A percentile compares a stretch with the other conserved stretches of the same genome.
phyloP scores from a whole-genome alignment of 345 rosid genomes.

The Boechera divaricarpa region DNA sequence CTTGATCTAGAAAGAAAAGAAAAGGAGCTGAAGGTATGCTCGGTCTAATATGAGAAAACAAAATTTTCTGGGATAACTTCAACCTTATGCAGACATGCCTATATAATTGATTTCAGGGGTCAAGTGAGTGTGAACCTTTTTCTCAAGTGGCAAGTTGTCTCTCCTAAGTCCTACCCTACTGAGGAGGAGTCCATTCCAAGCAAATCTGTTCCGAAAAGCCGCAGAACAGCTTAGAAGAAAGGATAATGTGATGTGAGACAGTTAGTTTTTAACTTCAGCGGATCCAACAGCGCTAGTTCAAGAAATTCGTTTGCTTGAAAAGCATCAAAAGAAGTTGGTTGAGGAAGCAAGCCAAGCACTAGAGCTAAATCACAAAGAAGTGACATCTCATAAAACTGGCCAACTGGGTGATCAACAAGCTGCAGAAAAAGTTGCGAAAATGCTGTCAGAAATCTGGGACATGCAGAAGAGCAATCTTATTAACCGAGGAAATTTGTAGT shows the following conservation, averaged over 20 bases:
- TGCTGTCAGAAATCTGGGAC: slow-evolving; percentile 83
- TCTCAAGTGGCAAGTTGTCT: slow-evolving; percentile 77
- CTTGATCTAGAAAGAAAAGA: slow-evolving; percentile 78
- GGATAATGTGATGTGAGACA: slow-evolving; percentile 52
- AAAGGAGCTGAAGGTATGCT: slow-evolving; percentile 71
- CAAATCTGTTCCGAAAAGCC: slow-evolving; percentile 51
- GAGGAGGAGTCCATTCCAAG: slow-evolving; percentile 51
- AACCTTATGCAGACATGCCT: slow-evolving; percentile 12
- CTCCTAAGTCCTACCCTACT: slow-evolving; percentile 48
- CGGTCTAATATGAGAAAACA: neutral
- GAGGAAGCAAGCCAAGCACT: slow-evolving; percentile 93
- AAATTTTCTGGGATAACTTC: slow-evolving; percentile 1
- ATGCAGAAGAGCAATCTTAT: slow-evolving; percentile 64
- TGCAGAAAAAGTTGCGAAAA: slow-evolving; percentile 74
- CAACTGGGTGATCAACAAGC: slow-evolving; percentile 75
- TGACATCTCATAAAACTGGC: slow-evolving; percentile 61
- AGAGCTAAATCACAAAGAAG: slow-evolving; percentile 92
- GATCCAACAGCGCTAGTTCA: slow-evolving; percentile 80
- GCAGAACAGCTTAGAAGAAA: slow-evolving; percentile 55
- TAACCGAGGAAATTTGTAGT: slow-evolving; percentile 59
- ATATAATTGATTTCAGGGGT: slow-evolving; percentile 50
- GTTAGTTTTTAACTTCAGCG: slow-evolving; percentile 53
- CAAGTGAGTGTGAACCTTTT: slow-evolving; percentile 63
- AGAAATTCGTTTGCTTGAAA: slow-evolving; percentile 86
- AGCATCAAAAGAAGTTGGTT: slow-evolving; percentile 80